Evolutionary conservation across 805 yeast genomes (phyloP), one percentile per base, ranked within the genome.

Genomic region (Candida succiphila): DNA sequence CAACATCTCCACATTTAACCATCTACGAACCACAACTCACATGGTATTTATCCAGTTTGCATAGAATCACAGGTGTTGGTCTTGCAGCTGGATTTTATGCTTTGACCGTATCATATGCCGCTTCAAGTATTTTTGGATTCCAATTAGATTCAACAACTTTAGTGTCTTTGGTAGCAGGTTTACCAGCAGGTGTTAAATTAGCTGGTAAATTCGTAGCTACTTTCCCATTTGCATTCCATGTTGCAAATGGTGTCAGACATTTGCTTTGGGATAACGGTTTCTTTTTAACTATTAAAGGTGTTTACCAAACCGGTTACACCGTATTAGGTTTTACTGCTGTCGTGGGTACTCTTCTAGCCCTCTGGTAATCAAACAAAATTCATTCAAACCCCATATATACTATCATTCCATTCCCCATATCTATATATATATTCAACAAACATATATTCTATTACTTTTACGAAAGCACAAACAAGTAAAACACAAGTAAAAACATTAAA

Each of bases 1-100:
- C 97, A 23, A 61, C 72, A 13, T 86, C 96, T 21, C 97, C 97
- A 36, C 94, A 89, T 58, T 68, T 89, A 53, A 63, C 77, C 40
- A 88, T 92, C 54, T 89, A 89, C 67, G 70, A 88, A 65, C 94
- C 94, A 29, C 96, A 92, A 65, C 55, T 89, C 44, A 84, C 97
- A 17, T 73, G 81, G 82, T 62, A 72, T 40, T 55, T 92, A 53
- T 87, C 96, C 5, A 65, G 79, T 17, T 58, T 80, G 42, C 97
- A 89, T 63, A 79, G 98, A 69, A 61, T 89, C 49, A 72, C 92
- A 31, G 96, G 96, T 57, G 82, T 87, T 24, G 73, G 77, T 33
- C 63, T 92, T 52, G 95, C 87, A 27, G 72, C 68, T 40, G 81
- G 75, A 9, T 78, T 88, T 58, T 88, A 85, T 60, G 84, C 72